phyloP scores from a whole-genome alignment of 2,329 filamentous ascomycete genomes.

The Neonectria magnoliae region DNA sequence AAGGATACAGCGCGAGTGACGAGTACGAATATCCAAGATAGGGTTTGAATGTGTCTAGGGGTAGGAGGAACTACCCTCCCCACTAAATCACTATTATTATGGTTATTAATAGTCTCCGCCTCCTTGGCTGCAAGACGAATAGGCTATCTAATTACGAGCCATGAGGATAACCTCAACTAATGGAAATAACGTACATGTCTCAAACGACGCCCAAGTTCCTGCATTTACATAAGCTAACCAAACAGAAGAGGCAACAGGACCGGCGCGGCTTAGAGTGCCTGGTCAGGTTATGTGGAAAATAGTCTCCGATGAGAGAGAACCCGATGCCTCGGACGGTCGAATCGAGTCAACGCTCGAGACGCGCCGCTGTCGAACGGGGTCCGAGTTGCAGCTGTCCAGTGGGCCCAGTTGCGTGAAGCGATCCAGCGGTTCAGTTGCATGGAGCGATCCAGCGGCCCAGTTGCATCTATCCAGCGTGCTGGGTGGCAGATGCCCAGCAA shows the following conservation, averaged over 20 bases:
- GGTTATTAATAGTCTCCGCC: neutral
- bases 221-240: neutral
- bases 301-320: neutral
- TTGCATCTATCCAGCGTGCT: neutral
- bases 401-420: too few species aligned
- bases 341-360: neutral
- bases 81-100: too few species aligned
- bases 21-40: neutral
- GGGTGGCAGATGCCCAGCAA: neutral
- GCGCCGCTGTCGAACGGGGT: neutral
- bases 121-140: neutral
- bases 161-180: neutral
- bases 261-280: neutral
- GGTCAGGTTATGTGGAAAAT: neutral
- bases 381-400: too few species aligned
- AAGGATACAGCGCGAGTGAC: neutral
- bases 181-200: neutral
- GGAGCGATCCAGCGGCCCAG: neutral
- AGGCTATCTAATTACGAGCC: neutral
- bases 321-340: neutral
- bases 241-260: neutral
- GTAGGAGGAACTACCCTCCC: too few species aligned
- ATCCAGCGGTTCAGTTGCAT: too few species aligned
- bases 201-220: neutral
- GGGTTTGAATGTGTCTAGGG: neutral